Evolutionary conservation across 2,329 filamentous ascomycete species (phyloP).

Genomic region (Pestalotiopsis sp.): DNA sequence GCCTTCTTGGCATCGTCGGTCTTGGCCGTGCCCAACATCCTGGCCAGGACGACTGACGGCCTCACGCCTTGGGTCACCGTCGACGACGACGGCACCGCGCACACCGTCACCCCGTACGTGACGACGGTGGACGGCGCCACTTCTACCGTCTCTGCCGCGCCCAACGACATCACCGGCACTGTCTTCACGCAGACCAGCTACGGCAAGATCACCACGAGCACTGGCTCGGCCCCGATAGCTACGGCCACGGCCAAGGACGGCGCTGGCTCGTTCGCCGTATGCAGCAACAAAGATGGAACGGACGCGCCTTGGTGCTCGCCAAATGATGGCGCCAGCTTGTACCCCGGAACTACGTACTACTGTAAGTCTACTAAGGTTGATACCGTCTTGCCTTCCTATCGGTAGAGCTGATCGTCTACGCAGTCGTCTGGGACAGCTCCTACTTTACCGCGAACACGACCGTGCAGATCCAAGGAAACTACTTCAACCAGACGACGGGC

Average conservation of each 20-base stretch:
- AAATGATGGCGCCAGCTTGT: conserved; percentile 41
- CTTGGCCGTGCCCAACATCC: conserved; percentile 24
- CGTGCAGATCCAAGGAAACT: conserved; percentile 31
- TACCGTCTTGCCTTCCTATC: background rate
- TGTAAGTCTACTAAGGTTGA: conserved; percentile 10
- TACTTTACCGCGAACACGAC: conserved; percentile 47
- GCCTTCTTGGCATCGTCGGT: conserved; percentile 25
- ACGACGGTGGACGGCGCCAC: conserved; percentile 49
- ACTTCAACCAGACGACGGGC: conserved; percentile 32
- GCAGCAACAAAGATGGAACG: conserved; percentile 48
- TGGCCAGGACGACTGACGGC: conserved; percentile 26
- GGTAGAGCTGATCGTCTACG: background rate
- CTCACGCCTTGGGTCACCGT: conserved; percentile 55
- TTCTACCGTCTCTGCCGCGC: conserved; percentile 37
- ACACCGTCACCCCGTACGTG: conserved; percentile 50
- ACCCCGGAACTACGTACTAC: conserved; percentile 51
- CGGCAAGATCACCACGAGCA: conserved; percentile 32
- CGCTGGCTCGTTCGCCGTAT: conserved; percentile 52
- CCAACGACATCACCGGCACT: conserved; percentile 43
- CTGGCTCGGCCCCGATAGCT: conserved; percentile 45
- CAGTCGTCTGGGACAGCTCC: conserved; percentile 55
- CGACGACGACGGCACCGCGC: conserved; percentile 46
- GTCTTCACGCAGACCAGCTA: conserved; percentile 35
- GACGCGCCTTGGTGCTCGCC: conserved; percentile 56
- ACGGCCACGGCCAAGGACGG: conserved; percentile 44